Evolutionary conservation across 768 basidiomycete genomes (phyloP), one percentile per base, ranked within the genome.

Genomic region (Amanita pseudoporphyria): DNA sequence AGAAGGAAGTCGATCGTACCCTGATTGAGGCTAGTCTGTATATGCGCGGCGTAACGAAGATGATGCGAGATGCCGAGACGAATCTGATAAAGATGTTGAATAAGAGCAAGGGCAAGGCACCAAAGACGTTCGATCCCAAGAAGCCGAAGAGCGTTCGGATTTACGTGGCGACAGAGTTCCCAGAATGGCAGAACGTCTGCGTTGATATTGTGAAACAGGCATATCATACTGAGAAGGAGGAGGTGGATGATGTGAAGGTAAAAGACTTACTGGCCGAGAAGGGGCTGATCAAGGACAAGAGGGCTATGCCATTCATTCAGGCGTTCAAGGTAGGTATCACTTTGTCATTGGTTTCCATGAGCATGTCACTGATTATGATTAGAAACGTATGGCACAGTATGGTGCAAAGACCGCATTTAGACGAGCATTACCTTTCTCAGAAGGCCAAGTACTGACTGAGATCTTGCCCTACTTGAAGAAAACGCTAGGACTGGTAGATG

Each of bases 221-320:
- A 21, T 93, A 84, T 58, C 67, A 68, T 36, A 71, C 71, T 47
- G 66, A 68, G 47, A 68, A 69, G 22, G 75, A 80, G 51, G 76
- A 72, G 56, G 84, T 97, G 30, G 89, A 99, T 60, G 93, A 97
- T 61, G 80, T 69, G 32, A 83, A 81, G 63, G 79, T 94, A 44
- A 77, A 82, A 63, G 71, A 79, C 58, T 56, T 77, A 56, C 62
- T 98, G 63, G 74, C 73, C 7, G 72, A 78, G 61, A 74, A 72
- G 18, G 92, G 89, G 4, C 62, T 97, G 63, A 83, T 93, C 68
- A 97, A 96, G 76, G 92, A 98, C 69, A 98, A 98, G 72, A 79
- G 83, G 37, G 77, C 77, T 36, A 98, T 97, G 95, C 94, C 94
- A 5, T 97, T 95, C 68, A 79, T 93, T 40, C 88, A 95, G 52